A percentile compares a stretch with the other conserved stretches of the same genome.
These are phyloP conservation scores for Albifimbria verrucaria DNA, from an alignment of 2,329 filamentous ascomycete genomes.

Conservation along the genomic window DNA sequence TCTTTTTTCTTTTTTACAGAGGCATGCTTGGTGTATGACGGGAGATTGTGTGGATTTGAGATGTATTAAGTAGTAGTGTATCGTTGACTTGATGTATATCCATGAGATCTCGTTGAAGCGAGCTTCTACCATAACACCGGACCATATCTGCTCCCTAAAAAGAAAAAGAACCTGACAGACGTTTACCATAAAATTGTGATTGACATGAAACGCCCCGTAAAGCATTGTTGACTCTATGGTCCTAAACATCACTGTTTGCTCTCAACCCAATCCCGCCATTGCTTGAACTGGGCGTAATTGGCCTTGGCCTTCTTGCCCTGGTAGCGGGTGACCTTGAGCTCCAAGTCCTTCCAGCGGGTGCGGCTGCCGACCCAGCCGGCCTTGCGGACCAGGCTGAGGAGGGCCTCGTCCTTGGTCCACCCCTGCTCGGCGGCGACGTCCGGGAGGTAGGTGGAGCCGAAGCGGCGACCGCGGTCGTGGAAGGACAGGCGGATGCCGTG, in stretches of 20 bases:
- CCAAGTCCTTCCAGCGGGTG: conserved; percentile 75
- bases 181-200: too few relatives aligned
- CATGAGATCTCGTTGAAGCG: too few relatives aligned
- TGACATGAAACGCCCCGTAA: too few relatives aligned
- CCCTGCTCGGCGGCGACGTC: conserved; percentile 90
- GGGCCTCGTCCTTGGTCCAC: conserved; percentile 89
- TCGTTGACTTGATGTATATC: neutral
- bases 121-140: neutral
- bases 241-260: conserved; percentile 21
- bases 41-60: neutral
- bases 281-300: conserved; percentile 70
- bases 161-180: too few relatives aligned
- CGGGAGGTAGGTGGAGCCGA: conserved; percentile 86
- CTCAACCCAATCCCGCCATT: conserved; percentile 72
- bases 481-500: conserved; percentile 90
- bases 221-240: too few relatives aligned
- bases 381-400: conserved; percentile 89
- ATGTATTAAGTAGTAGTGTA: neutral
- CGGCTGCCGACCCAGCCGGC: conserved; percentile 85
- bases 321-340: conserved; percentile 77
- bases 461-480: conserved; percentile 65
- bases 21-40: too few relatives aligned
- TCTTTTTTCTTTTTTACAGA: too few relatives aligned
- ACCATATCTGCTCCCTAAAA: too few relatives aligned
- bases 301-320: conserved; percentile 77